phyloP scores from a whole-genome alignment of 106 monocot species.

The Phalaenopsis equestris region DNA sequence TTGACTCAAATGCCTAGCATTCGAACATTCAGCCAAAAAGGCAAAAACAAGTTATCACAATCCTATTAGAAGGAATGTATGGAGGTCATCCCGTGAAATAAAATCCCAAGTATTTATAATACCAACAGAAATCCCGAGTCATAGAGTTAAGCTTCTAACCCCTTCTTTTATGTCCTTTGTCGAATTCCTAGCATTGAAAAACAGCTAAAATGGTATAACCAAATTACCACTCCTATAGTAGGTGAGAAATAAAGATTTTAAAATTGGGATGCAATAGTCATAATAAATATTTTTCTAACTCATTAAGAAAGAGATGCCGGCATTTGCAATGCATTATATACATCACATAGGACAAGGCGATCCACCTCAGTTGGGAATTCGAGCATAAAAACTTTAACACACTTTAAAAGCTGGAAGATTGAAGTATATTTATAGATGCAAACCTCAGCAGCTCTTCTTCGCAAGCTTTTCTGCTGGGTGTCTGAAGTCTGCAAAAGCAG shows the following conservation, averaged over 20 bases:
- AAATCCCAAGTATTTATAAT: not conserved
- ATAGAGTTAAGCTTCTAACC: not conserved
- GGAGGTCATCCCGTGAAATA: not conserved
- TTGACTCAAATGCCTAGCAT: too few species aligned
- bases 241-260: not conserved
- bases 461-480: slow-evolving; percentile 11
- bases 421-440: not conserved
- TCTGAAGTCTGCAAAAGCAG: slow-evolving; percentile 25
- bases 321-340: not conserved
- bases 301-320: not conserved
- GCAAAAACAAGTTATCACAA: too few species aligned
- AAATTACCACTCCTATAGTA: not conserved
- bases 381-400: not conserved
- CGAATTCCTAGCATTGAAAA: not conserved
- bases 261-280: not conserved
- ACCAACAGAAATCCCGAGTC: not conserved
- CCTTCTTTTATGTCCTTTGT: not conserved
- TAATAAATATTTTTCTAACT: not conserved
- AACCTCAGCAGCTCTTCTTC: slow-evolving; percentile 78
- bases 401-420: not conserved
- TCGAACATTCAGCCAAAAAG: too few species aligned
- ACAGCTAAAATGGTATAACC: not conserved
- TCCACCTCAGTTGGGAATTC: not conserved
- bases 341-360: not conserved
- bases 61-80: too few species aligned